Evolutionary conservation across 2,329 filamentous ascomycete genomes (phyloP), one percentile per base, ranked within the genome.

Genomic region (Botrytis fabae): DNA sequence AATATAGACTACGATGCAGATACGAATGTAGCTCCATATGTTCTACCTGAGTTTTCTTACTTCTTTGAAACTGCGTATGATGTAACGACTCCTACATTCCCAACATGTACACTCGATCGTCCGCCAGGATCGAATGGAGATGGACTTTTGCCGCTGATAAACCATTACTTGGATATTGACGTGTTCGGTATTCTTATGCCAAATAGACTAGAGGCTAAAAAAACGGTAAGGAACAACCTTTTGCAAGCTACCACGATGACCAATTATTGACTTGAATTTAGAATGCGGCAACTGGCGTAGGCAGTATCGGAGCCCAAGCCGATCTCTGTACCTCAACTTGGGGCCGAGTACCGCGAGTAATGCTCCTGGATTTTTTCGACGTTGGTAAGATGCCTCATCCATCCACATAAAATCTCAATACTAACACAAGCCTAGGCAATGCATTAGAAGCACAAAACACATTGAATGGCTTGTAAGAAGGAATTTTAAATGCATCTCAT

Each of bases 31-130:
- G 86, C 88, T n/a, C 84, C 87, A 40, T 92, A 90, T 79, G 88
- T 93, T 71, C 84, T 92, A 72, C 84, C 88, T 79, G 86, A 92
- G 79, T 92, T 90, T 79, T 82, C 83, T 38, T 89, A 89, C 81
- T 87, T 91, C 76, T 94, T 92, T 84, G 93, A 95, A 80, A 95
- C 92, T 62, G 85, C 87, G 0, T 95, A 87, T 82, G 89, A 92
- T 75, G 76, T 77, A 9, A 89, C 86, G 1, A 60, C 51, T 7
- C 18, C 70, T 35, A 83, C 87, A 68, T 90, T 92, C 78, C 89
- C 89, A 78, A 87, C 86, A 60, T 95, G 93, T 82, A 83, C 83
- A 18, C 85, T 93, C 4, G 86, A 92, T 79, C 86, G 92, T 12
- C 93, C 93, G 0, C 78, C 74, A 10, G 77, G 76, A 32, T 78